These are phyloP conservation scores for Piloderma croceum DNA, from an alignment of 768 basidiomycete species.

Conservation along the genomic window DNA sequence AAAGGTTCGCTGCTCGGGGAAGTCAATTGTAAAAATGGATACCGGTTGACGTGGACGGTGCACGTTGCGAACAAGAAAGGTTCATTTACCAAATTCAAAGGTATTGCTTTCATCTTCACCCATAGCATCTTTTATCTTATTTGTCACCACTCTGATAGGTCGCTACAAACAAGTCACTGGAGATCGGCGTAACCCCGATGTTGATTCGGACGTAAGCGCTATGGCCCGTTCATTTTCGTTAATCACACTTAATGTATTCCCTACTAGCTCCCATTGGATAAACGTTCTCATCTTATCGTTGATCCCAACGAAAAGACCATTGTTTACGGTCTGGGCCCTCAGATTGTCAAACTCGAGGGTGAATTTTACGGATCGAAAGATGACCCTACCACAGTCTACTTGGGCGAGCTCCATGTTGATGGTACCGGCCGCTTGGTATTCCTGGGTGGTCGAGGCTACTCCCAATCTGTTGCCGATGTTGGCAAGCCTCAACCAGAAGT, in stretches of 20 bases:
- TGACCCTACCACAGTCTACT: slow-evolving; percentile 10
- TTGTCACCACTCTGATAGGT: slow-evolving; percentile 1
- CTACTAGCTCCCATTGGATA: slow-evolving; percentile 12
- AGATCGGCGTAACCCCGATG: slow-evolving; percentile 24
- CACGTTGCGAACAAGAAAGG: slow-evolving; percentile 31
- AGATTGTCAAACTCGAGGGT: slow-evolving; percentile 9
- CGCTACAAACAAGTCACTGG: slow-evolving; percentile 6
- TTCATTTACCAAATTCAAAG: slow-evolving; percentile 13
- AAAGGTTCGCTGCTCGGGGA: slow-evolving; percentile 24
- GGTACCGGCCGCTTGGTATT: slow-evolving; percentile 26
- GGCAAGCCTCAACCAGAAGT: slow-evolving; percentile 18
- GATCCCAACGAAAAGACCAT: slow-evolving; percentile 12
- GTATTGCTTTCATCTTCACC: no score
- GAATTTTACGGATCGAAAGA: slow-evolving; percentile 18
- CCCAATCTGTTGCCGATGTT: slow-evolving; percentile 12
- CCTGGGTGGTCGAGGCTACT: slow-evolving; percentile 23
- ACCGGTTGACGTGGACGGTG: slow-evolving; percentile 23
- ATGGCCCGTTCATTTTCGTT: background rate
- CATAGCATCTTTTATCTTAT: no score
- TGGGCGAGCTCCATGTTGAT: slow-evolving; percentile 22
- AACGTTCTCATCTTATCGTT: slow-evolving; percentile 17
- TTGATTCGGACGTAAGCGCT: slow-evolving; percentile 18
- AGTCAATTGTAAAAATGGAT: slow-evolving; percentile 18
- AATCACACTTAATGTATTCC: background rate
- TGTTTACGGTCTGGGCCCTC: no score